Percentiles rank a stretch among this genome's conserved stretches.
Conservation (phyloP, 345 rosid species). For the Camelina sativa region DNA sequence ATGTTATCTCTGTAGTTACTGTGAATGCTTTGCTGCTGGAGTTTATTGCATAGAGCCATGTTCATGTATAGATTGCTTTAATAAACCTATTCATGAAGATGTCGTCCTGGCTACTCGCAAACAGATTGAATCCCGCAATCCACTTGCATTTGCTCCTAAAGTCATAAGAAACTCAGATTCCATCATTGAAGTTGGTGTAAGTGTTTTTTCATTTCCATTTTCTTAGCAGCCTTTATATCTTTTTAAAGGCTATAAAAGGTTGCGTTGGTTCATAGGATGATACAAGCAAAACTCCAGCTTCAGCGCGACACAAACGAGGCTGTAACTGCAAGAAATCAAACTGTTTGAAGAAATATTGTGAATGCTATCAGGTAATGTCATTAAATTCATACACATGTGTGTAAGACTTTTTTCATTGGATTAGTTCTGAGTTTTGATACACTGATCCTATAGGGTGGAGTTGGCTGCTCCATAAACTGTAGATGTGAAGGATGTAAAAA, state of each 20-base stretch:
- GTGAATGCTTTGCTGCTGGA: conserved; percentile 99
- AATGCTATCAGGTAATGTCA: conserved; percentile 83
- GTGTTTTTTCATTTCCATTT: not conserved
- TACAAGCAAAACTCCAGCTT: conserved; percentile 72
- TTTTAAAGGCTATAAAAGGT: no score
- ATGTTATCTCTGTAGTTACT: conserved; percentile 34
- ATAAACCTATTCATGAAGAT: conserved; percentile 84
- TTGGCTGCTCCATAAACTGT: conserved; percentile 87
- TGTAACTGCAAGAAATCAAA: conserved; percentile 95
- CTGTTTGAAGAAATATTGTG: conserved; percentile 93
- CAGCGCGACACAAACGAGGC: conserved; percentile 93
- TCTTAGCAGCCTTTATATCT: not conserved
- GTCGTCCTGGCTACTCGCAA: conserved; percentile 86
- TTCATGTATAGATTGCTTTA: conserved; percentile 86
- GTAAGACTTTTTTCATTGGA: not conserved
- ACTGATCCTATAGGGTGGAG: conserved; percentile 63
- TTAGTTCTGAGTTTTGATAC: conserved; percentile 1
- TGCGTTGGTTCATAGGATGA: conserved; percentile 41
- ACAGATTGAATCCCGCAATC: conserved; percentile 90
- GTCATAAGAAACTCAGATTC: conserved; percentile 67
- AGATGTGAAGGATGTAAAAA: conserved; percentile 95
- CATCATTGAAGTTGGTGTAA: conserved; percentile 56
- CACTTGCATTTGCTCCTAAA: conserved; percentile 96
- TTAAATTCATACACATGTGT: not conserved
- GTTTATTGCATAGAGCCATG: conserved; percentile 88